Evolutionary conservation across 2,329 filamentous ascomycete species (phyloP), one percentile per base, ranked within the genome.

Genomic region (Phyllachora maydis): DNA sequence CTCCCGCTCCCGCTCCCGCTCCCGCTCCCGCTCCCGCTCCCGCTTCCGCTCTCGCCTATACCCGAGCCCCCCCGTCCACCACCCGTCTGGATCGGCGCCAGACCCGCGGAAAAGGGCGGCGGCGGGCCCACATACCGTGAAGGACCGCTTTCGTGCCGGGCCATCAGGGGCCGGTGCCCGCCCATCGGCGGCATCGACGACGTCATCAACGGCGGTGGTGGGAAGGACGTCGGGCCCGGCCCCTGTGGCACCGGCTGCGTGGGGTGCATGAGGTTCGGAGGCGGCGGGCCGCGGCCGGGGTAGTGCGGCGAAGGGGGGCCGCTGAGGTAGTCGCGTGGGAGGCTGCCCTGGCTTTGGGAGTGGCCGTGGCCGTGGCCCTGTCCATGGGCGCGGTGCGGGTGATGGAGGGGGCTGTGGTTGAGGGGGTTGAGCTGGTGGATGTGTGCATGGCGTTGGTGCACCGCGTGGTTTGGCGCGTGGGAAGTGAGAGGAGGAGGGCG

Each of bases 11-110:
- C n/a, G n/a, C n/a, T n/a, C n/a, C n/a, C n/a, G n/a, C n/a, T n/a
- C n/a, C n/a, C n/a, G n/a, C n/a, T n/a, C n/a, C n/a, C n/a, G n/a
- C n/a, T n/a, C n/a, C n/a, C n/a, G n/a, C n/a, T n/a, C n/a, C n/a
- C n/a, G n/a, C n/a, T n/a, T n/a, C n/a, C n/a, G n/a, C n/a, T n/a
- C n/a, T n/a, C n/a, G n/a, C n/a, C n/a, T n/a, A n/a, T n/a, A n/a
- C n/a, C n/a, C n/a, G n/a, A n/a, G n/a, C 49, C 55, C 5, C 45
- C 46, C n/a, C 45, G 44, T 14, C 45, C 39, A 6, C 45, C 41
- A 15, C 45, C 45, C 24, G 45, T 46, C 26, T 64, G 59, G 19
- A 65, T 64, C n/a, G 59, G 61, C 4, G 60, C 55, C 20, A 65
- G 48, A 5, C 50, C 53, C 8, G 50, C 52, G n/a, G n/a, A n/a